phyloP scores from a whole-genome alignment of 257 asterid species.

The Plantago elongata region DNA sequence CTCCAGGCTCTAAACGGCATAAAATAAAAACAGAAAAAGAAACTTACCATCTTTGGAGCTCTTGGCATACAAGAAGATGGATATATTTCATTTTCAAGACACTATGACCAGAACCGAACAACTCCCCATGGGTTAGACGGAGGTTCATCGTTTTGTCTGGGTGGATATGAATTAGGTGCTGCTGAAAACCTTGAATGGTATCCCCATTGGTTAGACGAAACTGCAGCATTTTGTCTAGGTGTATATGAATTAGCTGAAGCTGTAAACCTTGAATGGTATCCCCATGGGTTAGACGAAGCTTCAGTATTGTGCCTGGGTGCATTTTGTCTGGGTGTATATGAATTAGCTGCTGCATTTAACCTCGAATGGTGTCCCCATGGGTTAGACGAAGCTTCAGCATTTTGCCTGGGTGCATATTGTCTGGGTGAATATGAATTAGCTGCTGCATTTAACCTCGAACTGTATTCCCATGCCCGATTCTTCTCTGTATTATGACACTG shows the following conservation, averaged over 20 bases:
- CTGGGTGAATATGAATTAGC: background rate
- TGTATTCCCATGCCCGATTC: too few species aligned
- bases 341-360: background rate
- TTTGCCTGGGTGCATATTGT: too few species aligned
- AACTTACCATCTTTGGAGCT: background rate
- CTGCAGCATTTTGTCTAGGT: conserved; percentile 13
- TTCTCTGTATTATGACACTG: too few species aligned
- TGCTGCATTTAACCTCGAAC: too few species aligned
- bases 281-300: conserved; percentile 36
- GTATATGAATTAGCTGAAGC: conserved; percentile 40
- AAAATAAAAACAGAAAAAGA: background rate
- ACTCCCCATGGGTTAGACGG: background rate
- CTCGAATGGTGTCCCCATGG: too few species aligned
- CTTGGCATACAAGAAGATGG: too few species aligned
- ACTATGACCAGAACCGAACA: too few species aligned
- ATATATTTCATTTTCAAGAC: background rate
- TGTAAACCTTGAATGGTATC: conserved; percentile 57
- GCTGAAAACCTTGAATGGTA: too few species aligned
- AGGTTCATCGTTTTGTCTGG: background rate
- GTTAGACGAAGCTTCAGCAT: background rate
- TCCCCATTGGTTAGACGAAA: too few species aligned
- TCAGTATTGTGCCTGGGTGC: background rate
- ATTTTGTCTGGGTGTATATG: too few species aligned
- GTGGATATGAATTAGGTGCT: background rate
- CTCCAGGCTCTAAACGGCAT: too few species aligned